Conservation (phyloP, 1,284 basidiomycete genomes). For the Apiotrichum brassicae region DNA sequence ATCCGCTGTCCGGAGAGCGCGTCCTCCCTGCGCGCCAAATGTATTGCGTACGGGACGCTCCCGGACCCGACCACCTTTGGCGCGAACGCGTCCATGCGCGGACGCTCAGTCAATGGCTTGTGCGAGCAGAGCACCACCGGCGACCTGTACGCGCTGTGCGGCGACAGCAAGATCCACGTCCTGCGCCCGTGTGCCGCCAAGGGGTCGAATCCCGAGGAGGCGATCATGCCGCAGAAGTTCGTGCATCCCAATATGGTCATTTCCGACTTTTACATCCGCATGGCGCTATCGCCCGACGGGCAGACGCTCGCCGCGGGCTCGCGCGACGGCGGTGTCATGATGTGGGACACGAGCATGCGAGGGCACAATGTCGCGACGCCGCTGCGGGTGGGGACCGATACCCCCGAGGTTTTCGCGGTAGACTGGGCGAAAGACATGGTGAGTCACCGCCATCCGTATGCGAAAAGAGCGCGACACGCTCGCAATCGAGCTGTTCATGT, state of each 20-base stretch:
- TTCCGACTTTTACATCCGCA: constrained; percentile 39
- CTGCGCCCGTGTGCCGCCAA: constrained; percentile 28
- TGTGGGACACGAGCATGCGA: constrained; percentile 36
- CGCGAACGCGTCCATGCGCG: constrained; percentile 23
- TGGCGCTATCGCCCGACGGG: constrained; percentile 41
- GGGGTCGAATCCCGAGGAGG: constrained; percentile 4
- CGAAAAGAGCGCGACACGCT: background rate
- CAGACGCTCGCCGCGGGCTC: constrained; percentile 38
- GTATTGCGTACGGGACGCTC: constrained; percentile 19
- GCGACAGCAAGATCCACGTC: constrained; percentile 37
- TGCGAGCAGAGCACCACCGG: constrained; percentile 35
- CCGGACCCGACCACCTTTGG: constrained; percentile 33
- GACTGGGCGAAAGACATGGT: constrained; percentile 46
- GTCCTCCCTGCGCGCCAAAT: constrained; percentile 19
- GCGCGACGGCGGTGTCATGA: constrained; percentile 35
- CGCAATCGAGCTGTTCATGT: no score
- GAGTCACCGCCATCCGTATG: constrained; percentile 11
- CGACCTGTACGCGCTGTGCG: constrained; percentile 37
- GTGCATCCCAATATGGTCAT: constrained; percentile 34
- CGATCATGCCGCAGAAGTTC: constrained; percentile 32
- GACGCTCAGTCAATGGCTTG: constrained; percentile 36
- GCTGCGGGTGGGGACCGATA: background rate
- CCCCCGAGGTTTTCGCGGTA: constrained; percentile 37
- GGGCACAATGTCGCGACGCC: background rate
- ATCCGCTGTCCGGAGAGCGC: constrained; percentile 32